Conservation (phyloP, 176 grass and related monocot species). For the Musa troglodytarum region DNA sequence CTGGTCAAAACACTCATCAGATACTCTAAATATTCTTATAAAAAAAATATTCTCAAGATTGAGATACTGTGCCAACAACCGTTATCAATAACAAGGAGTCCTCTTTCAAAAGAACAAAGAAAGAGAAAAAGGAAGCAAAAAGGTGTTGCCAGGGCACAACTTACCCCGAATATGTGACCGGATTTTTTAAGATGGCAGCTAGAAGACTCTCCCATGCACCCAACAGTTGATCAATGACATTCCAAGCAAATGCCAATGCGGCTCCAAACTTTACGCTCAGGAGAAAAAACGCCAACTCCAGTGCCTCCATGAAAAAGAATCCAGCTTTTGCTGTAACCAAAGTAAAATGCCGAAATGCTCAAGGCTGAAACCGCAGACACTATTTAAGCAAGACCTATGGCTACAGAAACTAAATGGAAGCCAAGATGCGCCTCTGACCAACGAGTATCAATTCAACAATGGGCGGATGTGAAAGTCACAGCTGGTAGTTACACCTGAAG, state of each 20-base stretch:
- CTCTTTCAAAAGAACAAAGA: neutral
- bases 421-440: neutral
- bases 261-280: too few relatives aligned
- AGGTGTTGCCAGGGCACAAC: neutral
- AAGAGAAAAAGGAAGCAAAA: neutral
- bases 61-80: neutral
- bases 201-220: too few relatives aligned
- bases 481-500: neutral
- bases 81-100: neutral
- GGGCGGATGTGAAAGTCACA: neutral
- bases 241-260: too few relatives aligned
- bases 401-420: neutral
- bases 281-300: neutral
- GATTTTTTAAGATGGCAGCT: neutral
- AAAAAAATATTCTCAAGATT: neutral
- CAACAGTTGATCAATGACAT: too few relatives aligned
- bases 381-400: neutral
- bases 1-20: neutral
- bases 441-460: neutral
- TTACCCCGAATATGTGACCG: neutral
- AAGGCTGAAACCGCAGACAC: neutral
- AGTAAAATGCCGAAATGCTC: neutral
- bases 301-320: neutral
- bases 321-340: neutral
- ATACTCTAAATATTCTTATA: neutral